Evolutionary conservation across 208 protist species (phyloP).

Genomic region (Angomonas ambiguus): DNA sequence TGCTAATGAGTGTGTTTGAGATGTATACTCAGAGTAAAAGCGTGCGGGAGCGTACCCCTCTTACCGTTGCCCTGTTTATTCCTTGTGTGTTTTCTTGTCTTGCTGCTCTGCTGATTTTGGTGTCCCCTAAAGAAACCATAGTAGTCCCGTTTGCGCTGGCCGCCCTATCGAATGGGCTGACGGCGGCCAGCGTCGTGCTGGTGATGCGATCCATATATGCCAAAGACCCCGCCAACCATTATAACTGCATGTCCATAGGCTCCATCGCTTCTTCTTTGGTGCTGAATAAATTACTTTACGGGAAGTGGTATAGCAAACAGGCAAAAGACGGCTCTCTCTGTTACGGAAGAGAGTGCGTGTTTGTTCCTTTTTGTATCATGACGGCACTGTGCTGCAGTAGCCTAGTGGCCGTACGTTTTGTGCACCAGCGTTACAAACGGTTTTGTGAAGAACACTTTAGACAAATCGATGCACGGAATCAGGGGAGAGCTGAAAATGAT

Average conservation of each 20-base stretch:
- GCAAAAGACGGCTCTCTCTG: constrained; percentile 47
- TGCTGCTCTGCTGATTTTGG: constrained; percentile 32
- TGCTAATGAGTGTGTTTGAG: constrained; percentile 65
- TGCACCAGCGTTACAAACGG: constrained; percentile 42
- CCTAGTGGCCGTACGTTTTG: constrained; percentile 39
- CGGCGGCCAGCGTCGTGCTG: constrained; percentile 58
- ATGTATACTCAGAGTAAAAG: constrained; percentile 53
- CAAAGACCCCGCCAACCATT: constrained; percentile 74
- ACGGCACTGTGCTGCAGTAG: constrained; percentile 28
- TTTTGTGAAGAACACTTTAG: constrained; percentile 20
- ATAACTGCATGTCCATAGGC: constrained; percentile 62
- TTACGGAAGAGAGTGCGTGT: constrained; percentile 49
- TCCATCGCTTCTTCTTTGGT: constrained; percentile 42
- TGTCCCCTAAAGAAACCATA: constrained; percentile 29
- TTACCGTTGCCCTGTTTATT: constrained; percentile 58
- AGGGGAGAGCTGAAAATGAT: constrained; percentile 33
- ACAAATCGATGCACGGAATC: constrained; percentile 19
- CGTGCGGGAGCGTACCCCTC: constrained; percentile 60
- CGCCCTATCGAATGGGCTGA: constrained; percentile 64
- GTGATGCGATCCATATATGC: constrained; percentile 71
- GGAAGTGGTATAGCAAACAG: constrained; percentile 60
- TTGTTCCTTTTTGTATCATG: constrained; percentile 55
- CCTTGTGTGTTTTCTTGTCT: constrained; percentile 35
- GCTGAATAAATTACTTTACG: constrained; percentile 73
- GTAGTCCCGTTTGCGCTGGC: constrained; percentile 56